Conservation (phyloP, 768 basidiomycete species). For the Pleurotus eryngii region DNA sequence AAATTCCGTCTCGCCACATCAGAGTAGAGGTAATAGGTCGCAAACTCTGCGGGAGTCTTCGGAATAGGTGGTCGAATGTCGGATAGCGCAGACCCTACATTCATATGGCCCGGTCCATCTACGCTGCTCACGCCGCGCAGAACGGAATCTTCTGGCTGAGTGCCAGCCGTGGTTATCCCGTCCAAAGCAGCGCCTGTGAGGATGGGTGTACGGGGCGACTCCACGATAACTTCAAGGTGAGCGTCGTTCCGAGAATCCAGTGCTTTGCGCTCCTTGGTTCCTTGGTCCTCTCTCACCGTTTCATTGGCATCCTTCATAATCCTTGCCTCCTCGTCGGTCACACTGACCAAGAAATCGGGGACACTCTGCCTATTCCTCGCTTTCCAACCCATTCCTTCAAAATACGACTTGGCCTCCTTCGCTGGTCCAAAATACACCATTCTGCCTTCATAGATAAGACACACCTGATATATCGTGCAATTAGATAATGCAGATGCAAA, state of each 20-base stretch:
- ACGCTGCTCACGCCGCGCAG: neutral
- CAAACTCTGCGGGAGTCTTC: conserved; percentile 45
- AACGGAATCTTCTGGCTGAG: no score
- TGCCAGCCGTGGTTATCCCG: no score
- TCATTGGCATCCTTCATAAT: neutral
- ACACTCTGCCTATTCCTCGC: conserved; percentile 60
- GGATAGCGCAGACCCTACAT: neutral
- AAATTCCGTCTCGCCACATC: conserved; percentile 30
- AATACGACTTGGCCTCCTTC: conserved; percentile 63
- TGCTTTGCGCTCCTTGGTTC: no score
- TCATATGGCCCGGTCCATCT: neutral
- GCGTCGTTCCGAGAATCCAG: neutral
- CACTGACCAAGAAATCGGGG: conserved; percentile 61
- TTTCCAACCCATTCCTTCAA: conserved; percentile 63
- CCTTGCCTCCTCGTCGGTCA: conserved; percentile 32
- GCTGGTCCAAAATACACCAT: conserved; percentile 56
- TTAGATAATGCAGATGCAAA: no score
- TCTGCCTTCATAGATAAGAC: conserved; percentile 52
- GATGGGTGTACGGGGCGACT: neutral
- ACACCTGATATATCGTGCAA: conserved; percentile 19
- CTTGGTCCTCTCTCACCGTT: no score
- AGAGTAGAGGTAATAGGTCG: conserved; percentile 28
- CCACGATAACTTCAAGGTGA: neutral
- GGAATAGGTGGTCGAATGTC: conserved; percentile 21
- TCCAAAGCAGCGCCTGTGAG: no score